Percentiles rank a stretch among this genome's conserved stretches.
phyloP scores from a whole-genome alignment of 768 basidiomycete genomes.

The Xerocomellus intermedius region DNA sequence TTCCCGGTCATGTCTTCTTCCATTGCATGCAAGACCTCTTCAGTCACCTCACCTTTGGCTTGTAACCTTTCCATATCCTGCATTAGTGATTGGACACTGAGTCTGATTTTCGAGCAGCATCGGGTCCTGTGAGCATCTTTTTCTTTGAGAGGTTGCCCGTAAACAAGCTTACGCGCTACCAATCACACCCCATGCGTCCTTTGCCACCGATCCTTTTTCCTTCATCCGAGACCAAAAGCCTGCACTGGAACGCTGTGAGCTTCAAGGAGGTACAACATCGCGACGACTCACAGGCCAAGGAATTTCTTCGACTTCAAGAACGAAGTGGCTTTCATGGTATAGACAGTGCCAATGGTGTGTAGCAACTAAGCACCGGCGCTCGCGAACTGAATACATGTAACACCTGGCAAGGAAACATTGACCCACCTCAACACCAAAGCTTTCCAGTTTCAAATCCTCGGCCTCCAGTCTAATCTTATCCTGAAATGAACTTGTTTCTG shows the following conservation, averaged over 20 bases:
- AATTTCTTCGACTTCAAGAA: constrained; percentile 91
- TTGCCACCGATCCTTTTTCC: constrained; percentile 89
- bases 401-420: not conserved
- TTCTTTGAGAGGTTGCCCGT: constrained; percentile 37
- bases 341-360: constrained; percentile 88
- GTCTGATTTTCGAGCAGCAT: constrained; percentile 33
- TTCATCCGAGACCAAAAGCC: constrained; percentile 94
- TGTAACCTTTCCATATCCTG: constrained; percentile 91
- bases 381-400: constrained; percentile 1
- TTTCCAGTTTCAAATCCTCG: constrained; percentile 94
- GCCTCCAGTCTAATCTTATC: constrained; percentile 77
- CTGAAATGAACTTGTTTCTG: constrained; percentile 80
- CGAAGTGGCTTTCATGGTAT: constrained; percentile 89
- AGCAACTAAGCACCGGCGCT: constrained; percentile 50
- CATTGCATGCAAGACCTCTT: constrained; percentile 80
- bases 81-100: constrained; percentile 23
- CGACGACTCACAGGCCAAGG: constrained; percentile 71
- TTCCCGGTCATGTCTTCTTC: constrained; percentile 95
- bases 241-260: constrained; percentile 44
- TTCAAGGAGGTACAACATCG: not conserved
- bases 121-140: constrained; percentile 51
- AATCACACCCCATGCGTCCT: constrained; percentile 96
- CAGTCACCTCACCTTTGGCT: constrained; percentile 82
- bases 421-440: constrained; percentile 91
- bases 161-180: constrained; percentile 77